Conservation (phyloP, 1,284 basidiomycete species). For the Microbotryum scabiosae region DNA sequence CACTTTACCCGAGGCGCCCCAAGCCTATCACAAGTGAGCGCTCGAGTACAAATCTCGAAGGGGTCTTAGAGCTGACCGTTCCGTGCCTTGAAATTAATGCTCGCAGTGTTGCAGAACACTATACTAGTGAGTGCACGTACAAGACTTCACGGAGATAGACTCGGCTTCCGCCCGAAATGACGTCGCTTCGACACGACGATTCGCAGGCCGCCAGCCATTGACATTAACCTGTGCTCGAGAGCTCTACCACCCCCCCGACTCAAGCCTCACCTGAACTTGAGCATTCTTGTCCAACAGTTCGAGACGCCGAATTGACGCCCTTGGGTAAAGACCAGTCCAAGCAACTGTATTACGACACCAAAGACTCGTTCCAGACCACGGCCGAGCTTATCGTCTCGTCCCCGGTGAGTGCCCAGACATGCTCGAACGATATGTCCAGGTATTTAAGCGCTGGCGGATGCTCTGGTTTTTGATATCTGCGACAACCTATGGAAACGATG, state of each 20-base stretch:
- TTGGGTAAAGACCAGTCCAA: conserved; percentile 38
- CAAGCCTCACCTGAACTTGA: too few relatives aligned
- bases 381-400: conserved; percentile 41
- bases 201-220: too few relatives aligned
- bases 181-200: too few relatives aligned
- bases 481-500: conserved; percentile 41
- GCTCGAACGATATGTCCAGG: neutral
- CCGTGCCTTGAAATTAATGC: neutral
- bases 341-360: conserved; percentile 36
- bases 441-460: neutral
- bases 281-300: conserved; percentile 28
- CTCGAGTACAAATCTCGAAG: neutral
- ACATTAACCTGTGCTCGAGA: too few relatives aligned
- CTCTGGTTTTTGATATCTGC: conserved; percentile 30
- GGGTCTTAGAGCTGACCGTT: neutral
- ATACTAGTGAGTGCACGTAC: conserved; percentile 33
- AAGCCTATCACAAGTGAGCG: conserved; percentile 41
- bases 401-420: conserved; percentile 33
- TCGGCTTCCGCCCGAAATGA: neutral
- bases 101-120: conserved; percentile 39
- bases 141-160: neutral
- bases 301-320: conserved; percentile 39
- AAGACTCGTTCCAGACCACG: conserved; percentile 35
- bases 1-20: conserved; percentile 42
- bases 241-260: too few relatives aligned